Conservation (phyloP, 768 basidiomycete genomes). For the Trametes gibbosa region DNA sequence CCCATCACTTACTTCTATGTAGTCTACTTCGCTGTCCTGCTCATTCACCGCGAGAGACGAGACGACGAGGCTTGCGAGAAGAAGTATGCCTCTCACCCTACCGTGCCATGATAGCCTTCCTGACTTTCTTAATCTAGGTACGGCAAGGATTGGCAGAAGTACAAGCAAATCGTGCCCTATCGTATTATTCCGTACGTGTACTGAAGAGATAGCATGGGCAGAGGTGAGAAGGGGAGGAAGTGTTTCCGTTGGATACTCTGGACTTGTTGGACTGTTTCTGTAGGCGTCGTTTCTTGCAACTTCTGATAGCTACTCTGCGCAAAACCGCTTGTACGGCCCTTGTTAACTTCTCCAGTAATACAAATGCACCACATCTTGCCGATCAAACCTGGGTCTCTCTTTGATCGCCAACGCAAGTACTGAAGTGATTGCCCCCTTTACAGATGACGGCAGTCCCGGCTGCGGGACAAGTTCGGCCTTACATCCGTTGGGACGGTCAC, state of each 20-base stretch:
- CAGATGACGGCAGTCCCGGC: no score
- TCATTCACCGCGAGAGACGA: slow-evolving; percentile 84
- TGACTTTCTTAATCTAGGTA: slow-evolving; percentile 49
- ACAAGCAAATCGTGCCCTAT: slow-evolving; percentile 82
- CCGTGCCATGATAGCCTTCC: background rate
- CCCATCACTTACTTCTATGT: slow-evolving; percentile 97
- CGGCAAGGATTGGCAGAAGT: slow-evolving; percentile 90
- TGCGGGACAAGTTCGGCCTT: no score
- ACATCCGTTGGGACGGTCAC: no score
- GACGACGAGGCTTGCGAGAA: slow-evolving; percentile 90
- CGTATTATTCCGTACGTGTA: slow-evolving; percentile 86
- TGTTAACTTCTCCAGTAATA: no score
- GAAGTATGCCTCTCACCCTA: slow-evolving; percentile 54
- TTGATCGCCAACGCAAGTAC: no score
- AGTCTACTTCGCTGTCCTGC: slow-evolving; percentile 81
- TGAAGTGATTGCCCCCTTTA: no score
- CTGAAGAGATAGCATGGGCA: slow-evolving; percentile 29
- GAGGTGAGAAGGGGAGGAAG: background rate
- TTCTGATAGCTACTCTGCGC: no score
- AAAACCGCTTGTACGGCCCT: no score
- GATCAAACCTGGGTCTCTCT: no score
- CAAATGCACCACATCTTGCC: no score
- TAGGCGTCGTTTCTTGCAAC: no score
- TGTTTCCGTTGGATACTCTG: background rate
- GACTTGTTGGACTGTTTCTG: background rate